Evolutionary conservation across 2,329 filamentous ascomycete species (phyloP).

Genomic region (Ilyonectria destructans): DNA sequence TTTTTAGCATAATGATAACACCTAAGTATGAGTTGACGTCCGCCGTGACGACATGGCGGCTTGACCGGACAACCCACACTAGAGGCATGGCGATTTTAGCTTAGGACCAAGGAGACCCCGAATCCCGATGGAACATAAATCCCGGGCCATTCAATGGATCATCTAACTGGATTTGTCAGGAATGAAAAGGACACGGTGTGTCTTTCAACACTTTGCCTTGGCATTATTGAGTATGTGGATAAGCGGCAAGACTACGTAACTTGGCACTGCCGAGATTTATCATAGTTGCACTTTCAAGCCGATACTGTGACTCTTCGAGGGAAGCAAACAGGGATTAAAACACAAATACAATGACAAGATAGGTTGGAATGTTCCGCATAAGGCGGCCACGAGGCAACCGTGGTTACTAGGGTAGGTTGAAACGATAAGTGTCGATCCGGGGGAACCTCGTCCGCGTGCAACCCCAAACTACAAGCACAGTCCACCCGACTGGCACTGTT

Average conservation of each 20-base stretch:
- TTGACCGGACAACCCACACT: no score
- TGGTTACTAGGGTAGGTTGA: slow-evolving; percentile 11
- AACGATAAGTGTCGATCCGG: slow-evolving; percentile 4
- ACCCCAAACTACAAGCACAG: background rate
- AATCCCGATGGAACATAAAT: no score
- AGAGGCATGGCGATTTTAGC: no score
- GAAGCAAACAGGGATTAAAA: no score
- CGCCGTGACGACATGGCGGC: no score
- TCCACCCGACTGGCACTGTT: background rate
- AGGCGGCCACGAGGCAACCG: slow-evolving; percentile 20
- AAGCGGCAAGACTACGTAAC: background rate
- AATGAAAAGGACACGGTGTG: background rate
- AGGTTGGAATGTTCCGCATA: slow-evolving; percentile 9
- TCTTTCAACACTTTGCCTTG: background rate
- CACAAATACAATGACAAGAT: background rate
- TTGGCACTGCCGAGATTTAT: slow-evolving; percentile 4
- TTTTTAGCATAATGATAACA: no score
- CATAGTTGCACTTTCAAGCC: slow-evolving; percentile 18
- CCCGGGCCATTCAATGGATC: no score
- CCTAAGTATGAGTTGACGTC: no score
- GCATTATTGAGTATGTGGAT: background rate
- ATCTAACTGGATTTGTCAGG: no score
- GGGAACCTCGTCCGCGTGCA: slow-evolving; percentile 4
- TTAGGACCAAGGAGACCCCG: no score
- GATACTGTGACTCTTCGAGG: background rate